Percentiles rank a stretch among this genome's conserved stretches.
phyloP scores from a whole-genome alignment of 2,329 filamentous ascomycete genomes.

The Claviceps quebecensis region DNA sequence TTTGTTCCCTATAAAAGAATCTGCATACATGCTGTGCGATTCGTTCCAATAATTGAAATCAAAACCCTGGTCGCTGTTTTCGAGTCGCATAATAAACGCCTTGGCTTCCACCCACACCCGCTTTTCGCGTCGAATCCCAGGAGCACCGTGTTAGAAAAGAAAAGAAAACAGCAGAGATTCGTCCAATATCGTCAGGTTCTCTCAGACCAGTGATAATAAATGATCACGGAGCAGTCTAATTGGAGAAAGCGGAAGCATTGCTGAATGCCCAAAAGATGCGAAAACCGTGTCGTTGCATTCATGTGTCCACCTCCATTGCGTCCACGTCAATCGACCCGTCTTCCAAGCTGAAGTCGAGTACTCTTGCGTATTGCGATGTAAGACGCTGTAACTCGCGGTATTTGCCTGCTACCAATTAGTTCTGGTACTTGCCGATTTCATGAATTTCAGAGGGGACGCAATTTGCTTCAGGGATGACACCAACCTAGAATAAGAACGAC shows the following conservation, averaged over 20 bases:
- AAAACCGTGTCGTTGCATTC: constrained; percentile 1
- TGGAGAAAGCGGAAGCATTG: not conserved
- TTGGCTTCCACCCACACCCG: not conserved
- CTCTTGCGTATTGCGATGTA: constrained; percentile 84
- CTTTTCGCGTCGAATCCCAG: not conserved
- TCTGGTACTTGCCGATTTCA: constrained; percentile 12
- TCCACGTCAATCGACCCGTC: constrained; percentile 30
- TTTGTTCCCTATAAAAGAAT: not conserved
- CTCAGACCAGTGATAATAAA: not conserved
- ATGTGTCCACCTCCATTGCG: constrained; percentile 28
- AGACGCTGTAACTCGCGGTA: constrained; percentile 86
- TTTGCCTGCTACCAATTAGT: constrained; percentile 52
- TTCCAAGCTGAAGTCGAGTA: constrained; percentile 50
- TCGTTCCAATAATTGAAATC: not conserved
- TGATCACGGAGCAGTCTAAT: not conserved
- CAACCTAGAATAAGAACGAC: constrained; percentile 86
- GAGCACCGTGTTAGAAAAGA: not conserved
- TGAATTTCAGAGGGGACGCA: not conserved
- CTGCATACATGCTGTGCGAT: not conserved
- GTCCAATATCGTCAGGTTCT: not conserved
- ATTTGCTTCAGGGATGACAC: constrained; percentile 16
- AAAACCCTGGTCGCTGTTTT: not conserved
- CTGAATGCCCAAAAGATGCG: not conserved
- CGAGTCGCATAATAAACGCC: not conserved
- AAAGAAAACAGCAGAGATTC: not conserved